Percentiles rank a stretch among this genome's conserved stretches.
phyloP scores from a whole-genome alignment of 2,329 filamentous ascomycete genomes.

The Diaporthe citri region DNA sequence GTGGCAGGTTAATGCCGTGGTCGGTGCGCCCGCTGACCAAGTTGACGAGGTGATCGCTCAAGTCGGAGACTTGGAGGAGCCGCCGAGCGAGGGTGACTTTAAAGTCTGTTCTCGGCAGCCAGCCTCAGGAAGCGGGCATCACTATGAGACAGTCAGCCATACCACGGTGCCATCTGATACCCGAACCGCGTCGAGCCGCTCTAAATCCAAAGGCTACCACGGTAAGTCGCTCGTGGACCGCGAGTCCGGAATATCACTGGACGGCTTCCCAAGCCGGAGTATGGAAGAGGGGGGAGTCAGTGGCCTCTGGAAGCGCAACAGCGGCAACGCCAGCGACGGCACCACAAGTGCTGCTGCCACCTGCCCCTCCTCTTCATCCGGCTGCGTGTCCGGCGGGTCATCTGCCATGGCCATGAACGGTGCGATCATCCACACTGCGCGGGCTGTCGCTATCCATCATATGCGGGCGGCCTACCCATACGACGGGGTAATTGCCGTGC shows the following conservation, averaged over 20 bases:
- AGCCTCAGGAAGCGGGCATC: background rate
- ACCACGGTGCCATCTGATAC: accelerated
- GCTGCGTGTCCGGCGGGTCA: background rate
- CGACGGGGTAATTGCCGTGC: background rate
- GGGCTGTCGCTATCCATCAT: background rate
- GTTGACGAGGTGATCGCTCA: background rate
- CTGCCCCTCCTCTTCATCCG: too few relatives aligned
- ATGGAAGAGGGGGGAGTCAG: background rate
- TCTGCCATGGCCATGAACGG: background rate
- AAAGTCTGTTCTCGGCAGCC: background rate
- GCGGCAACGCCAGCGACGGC: background rate
- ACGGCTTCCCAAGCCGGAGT: background rate
- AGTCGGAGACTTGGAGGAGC: background rate
- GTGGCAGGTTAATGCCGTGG: background rate
- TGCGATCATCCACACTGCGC: background rate
- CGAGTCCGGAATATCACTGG: background rate
- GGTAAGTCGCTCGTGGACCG: background rate
- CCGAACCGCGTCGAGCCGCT: background rate
- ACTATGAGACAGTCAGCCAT: too few relatives aligned
- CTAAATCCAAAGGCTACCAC: accelerated
- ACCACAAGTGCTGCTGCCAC: too few relatives aligned
- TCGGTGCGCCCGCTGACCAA: background rate
- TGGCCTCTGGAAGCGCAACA: background rate
- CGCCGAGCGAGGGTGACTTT: background rate
- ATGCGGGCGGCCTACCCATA: background rate